phyloP scores from a whole-genome alignment of 306 rosid species.

The Senna tora region DNA sequence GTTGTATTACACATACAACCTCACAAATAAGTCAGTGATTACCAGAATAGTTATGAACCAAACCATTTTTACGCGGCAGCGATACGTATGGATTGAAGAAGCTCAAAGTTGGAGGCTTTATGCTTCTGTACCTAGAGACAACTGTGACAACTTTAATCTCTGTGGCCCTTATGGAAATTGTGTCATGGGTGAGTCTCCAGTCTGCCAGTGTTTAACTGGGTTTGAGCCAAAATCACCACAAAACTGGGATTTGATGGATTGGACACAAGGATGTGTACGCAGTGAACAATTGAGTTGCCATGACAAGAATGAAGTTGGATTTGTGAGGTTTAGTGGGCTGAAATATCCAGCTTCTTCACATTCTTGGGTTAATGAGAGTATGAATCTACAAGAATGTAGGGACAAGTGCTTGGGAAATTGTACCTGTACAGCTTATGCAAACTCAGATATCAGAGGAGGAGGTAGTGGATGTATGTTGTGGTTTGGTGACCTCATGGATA shows the following conservation, averaged over 20 bases:
- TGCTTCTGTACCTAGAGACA: slow-evolving; percentile 50
- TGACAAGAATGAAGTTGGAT: slow-evolving; percentile 40
- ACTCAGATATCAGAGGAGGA: slow-evolving; percentile 46
- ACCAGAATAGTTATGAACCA: slow-evolving; percentile 56
- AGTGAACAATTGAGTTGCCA: slow-evolving; percentile 41
- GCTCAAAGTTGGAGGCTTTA: slow-evolving; percentile 51
- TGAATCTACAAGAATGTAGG: slow-evolving; percentile 52
- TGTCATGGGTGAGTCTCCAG: slow-evolving; percentile 40
- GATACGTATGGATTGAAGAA: slow-evolving; percentile 46
- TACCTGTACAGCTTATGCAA: slow-evolving; percentile 60
- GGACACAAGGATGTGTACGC: slow-evolving; percentile 55
- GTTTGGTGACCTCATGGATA: slow-evolving; percentile 53
- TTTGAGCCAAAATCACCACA: slow-evolving; percentile 49
- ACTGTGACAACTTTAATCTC: slow-evolving; percentile 49
- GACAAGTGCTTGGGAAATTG: slow-evolving; percentile 54
- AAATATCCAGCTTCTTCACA: slow-evolving; percentile 56
- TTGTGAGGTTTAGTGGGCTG: slow-evolving; percentile 40
- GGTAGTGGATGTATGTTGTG: slow-evolving; percentile 67
- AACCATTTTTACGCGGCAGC: slow-evolving; percentile 27
- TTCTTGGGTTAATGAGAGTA: slow-evolving; percentile 50
- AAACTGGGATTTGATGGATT: slow-evolving; percentile 56
- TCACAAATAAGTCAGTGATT: slow-evolving; percentile 42
- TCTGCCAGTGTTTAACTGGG: slow-evolving; percentile 54
- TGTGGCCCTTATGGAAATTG: slow-evolving; percentile 60
- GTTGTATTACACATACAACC: slow-evolving; percentile 47